Evolutionary conservation across 371 early-diverging fungal genomes (phyloP), one percentile per base, ranked within the genome.

Genomic region (Mucor sp.): DNA sequence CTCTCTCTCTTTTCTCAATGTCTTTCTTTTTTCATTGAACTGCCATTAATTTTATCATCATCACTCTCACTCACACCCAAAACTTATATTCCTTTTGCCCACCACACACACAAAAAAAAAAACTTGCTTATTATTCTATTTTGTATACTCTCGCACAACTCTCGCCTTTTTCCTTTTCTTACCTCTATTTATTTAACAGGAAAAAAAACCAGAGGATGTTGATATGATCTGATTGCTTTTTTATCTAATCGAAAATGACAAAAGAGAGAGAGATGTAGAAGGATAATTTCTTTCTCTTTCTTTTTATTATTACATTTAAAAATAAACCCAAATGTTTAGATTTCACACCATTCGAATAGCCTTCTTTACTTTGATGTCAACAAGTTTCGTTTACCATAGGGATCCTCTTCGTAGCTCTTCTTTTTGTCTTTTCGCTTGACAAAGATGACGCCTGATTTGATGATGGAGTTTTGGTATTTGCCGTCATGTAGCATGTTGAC

Each of bases 401-500:
- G 60, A 66, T 66, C 67, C 32, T 64, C 67, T 47, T 71, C 68
- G 28, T 63, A 67, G 23, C 65, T 64, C 23, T 47, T 44, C 48
- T 81, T 67, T 0, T 47, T 50, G 7, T 25, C 9, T 35, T 53
- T 61, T 47, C 44, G 23, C 30, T 73, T 58, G 4, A 89, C 81
- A 28, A 72, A 81, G n/a, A 89, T 57, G 0, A 75, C 58, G 3
- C 81, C 79, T 1, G 77, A 71, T 14, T 68, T 60, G 9, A 68
- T 66, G 28, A 84, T 65, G 0, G 75, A 66, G 0, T 71, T 63
- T 12, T 58, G 43, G 63, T 76, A 76, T 55, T 74, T n/a, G 19
- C 66, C 61, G 14, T 63, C 41, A 12, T 65, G 11, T n/a, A n/a
- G 66, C 58, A 90, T 68, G 17, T 89, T 80, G 8, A 92, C 65